Percentiles rank a stretch among this genome's conserved stretches.
These are phyloP conservation scores for Candida cerambycidarum DNA, from an alignment of 805 yeast genomes.

Conservation along the genomic window DNA sequence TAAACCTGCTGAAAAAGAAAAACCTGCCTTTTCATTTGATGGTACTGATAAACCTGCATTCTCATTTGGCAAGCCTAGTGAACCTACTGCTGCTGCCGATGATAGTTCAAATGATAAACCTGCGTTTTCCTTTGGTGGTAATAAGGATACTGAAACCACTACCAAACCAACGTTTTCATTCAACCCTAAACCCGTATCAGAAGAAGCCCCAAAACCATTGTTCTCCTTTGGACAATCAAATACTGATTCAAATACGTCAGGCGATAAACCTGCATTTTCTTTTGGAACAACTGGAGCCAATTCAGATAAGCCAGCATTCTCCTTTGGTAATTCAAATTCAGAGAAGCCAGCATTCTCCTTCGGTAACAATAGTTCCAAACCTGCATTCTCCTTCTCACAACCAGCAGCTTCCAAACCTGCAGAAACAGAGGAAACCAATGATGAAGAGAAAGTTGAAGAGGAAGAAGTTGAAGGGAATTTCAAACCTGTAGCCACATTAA, in stretches of 20 bases:
- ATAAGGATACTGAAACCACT: not conserved
- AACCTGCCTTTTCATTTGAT: conserved; percentile 26
- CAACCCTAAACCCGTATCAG: conserved; percentile 9
- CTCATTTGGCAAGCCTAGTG: conserved; percentile 23
- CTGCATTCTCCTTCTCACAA: conserved; percentile 23
- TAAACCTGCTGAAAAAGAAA: conserved; percentile 21
- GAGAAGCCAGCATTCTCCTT: conserved; percentile 24
- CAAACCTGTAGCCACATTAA: conserved; percentile 14
- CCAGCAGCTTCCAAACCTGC: conserved; percentile 6
- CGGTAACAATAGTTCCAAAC: conserved; percentile 8
- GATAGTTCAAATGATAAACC: conserved; percentile 10
- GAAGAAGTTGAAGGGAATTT: conserved; percentile 42
- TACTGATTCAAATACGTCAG: not conserved
- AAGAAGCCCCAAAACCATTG: not conserved
- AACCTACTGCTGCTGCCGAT: conserved; percentile 3
- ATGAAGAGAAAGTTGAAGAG: conserved; percentile 42
- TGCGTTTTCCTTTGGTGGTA: conserved; percentile 19
- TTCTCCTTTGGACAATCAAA: conserved; percentile 4
- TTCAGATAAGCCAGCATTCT: conserved; percentile 16
- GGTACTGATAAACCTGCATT: conserved; percentile 17
- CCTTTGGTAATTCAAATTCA: conserved; percentile 18
- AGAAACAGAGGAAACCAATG: conserved; percentile 24
- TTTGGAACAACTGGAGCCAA: conserved; percentile 22
- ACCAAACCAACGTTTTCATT: conserved; percentile 16
- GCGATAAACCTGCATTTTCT: conserved; percentile 19